Percentiles rank a stretch among this genome's conserved stretches.
phyloP scores from a whole-genome alignment of 1,284 basidiomycete genomes.

The Ustilago xerochloae region DNA sequence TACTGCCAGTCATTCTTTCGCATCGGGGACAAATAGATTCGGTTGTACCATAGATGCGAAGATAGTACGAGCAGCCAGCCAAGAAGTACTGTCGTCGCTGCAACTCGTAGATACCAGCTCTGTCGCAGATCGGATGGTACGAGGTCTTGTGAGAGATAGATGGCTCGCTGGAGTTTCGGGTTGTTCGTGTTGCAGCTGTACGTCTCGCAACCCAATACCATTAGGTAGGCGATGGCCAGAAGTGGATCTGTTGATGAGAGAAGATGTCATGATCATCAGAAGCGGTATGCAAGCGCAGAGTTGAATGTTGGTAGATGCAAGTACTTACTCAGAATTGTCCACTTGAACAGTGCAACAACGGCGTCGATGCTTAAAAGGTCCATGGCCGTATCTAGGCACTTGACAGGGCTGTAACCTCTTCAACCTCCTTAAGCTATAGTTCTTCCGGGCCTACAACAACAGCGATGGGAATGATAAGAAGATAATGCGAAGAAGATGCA shows the following conservation, averaged over 20 bases:
- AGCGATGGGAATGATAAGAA: neutral
- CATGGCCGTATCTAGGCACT: conserved; percentile 12
- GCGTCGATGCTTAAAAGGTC: conserved; percentile 26
- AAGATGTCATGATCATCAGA: neutral
- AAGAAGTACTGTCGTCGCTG: conserved; percentile 12
- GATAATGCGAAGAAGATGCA: too few species aligned
- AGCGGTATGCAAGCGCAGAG: neutral
- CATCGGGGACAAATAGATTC: conserved; percentile 16
- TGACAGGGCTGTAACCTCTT: neutral
- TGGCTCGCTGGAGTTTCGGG: neutral
- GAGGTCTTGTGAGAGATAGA: neutral
- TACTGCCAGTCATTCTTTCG: conserved; percentile 28
- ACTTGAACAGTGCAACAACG: conserved; percentile 19
- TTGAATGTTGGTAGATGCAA: neutral
- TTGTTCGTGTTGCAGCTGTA: conserved; percentile 8
- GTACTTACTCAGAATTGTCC: conserved; percentile 30
- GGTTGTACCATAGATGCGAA: conserved; percentile 42
- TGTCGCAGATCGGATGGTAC: neutral
- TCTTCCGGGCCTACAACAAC: neutral
- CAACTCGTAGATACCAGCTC: neutral
- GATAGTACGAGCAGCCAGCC: conserved; percentile 22
- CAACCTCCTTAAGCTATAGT: neutral
- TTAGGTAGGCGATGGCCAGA: conserved; percentile 18
- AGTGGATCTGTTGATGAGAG: conserved; percentile 20
- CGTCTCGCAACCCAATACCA: conserved; percentile 8